Evolutionary conservation across 208 protist species (phyloP), one percentile per base, ranked within the genome.

Genomic region (Naegleria lovaniensis): DNA sequence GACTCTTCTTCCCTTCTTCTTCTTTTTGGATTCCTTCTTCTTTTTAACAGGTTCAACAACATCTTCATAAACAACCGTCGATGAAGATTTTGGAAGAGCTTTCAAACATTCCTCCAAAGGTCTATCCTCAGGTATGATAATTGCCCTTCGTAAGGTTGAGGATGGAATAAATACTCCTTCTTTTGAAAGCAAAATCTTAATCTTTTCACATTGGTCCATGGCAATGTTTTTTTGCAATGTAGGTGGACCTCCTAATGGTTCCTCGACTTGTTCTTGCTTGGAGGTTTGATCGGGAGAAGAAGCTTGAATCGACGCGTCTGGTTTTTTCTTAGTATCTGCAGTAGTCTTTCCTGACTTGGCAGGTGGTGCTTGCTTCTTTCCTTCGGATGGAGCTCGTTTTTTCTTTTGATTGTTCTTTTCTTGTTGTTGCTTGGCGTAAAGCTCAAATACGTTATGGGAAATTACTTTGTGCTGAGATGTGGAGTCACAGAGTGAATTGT

Each of bases 401-500:
- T n/a, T 55, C 40, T 55, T 4, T 33, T 2, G 22, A 4, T 87
- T 29, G 5, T 87, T 87, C 36, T 87, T 48, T 55, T 87, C 41
- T 55, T 3, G 1, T 29, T 55, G 40, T 87, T 55, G 43, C 36
- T 55, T 87, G 29, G 5, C 5, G 25, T 55, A 87, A 1, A 55
- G 40, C 5, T 87, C 84, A 33, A 40, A 87, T 15, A 87, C 84
- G 55, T 87, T 87, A 33, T 87, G 84, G 0, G 33, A 55, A 87
- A 87, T n/a, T 33, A 87, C 43, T 19, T 87, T 87, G 41, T 55
- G 4, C 6, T 75, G 15, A 25, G 15, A n/a, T n/a, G 15, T 75
- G 15, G 4, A 5, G 15, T 4, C 15, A 75, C 9, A n/a, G n/a
- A n/a, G n/a, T n/a, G n/a, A n/a, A n/a, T n/a, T n/a, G n/a, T n/a